A percentile compares a stretch with the other conserved stretches of the same genome.
phyloP scores from a whole-genome alignment of 495 filamentous ascomycete genomes.

The Parachaetomium inaequale region DNA sequence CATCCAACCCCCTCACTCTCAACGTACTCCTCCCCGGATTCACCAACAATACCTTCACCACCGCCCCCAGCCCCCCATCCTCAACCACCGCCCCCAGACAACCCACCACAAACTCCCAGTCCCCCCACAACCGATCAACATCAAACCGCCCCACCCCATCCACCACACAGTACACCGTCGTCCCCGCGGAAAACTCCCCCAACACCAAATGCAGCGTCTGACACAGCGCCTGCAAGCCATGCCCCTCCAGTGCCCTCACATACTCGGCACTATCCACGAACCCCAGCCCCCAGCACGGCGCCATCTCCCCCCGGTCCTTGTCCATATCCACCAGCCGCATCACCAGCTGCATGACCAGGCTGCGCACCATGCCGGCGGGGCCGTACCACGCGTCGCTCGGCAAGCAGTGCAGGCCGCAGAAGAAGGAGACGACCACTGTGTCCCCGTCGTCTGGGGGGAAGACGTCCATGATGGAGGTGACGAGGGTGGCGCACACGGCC shows the following conservation, averaged over 20 bases:
- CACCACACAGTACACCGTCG: conserved; percentile 8
- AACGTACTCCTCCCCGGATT: not conserved
- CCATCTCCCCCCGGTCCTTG: not conserved
- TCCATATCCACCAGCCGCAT: not conserved
- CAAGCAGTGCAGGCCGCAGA: not conserved
- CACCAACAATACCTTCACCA: not conserved
- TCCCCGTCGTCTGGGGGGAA: too few species aligned
- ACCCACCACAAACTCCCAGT: not conserved
- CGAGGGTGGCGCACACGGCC: not conserved
- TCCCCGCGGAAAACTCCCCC: not conserved
- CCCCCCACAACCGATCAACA: not conserved
- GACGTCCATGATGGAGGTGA: not conserved
- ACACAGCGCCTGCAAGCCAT: not conserved
- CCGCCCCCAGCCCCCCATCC: not conserved
- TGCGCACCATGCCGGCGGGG: not conserved
- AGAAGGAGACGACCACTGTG: not conserved
- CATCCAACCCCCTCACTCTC: too few species aligned
- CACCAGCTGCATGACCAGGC: not conserved
- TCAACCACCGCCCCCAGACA: not conserved
- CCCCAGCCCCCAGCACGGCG: not conserved
- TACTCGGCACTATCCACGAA: not conserved
- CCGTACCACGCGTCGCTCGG: not conserved
- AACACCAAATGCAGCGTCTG: not conserved
- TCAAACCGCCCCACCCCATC: not conserved
- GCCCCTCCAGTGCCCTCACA: not conserved